Percentiles rank a stretch among this genome's conserved stretches.
phyloP scores from a whole-genome alignment of 495 filamentous ascomycete genomes.

The Penicillium arizonense region DNA sequence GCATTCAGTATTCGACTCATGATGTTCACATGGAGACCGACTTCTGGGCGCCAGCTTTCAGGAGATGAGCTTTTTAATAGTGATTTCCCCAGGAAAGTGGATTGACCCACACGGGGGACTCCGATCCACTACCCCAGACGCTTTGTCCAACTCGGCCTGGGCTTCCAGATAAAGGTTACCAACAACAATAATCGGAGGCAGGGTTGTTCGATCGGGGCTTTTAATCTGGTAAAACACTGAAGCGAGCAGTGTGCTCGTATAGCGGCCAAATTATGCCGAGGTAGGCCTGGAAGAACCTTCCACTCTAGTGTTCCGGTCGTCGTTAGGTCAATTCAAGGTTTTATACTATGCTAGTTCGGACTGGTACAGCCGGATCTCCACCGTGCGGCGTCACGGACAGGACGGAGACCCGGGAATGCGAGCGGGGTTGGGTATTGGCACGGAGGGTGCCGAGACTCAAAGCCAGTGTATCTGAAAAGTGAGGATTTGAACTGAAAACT shows the following conservation, averaged over 20 bases:
- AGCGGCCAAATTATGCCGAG: no score
- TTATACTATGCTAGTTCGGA: conserved; percentile 9
- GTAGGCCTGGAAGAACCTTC: no score
- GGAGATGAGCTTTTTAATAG: background rate
- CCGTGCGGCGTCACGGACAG: background rate
- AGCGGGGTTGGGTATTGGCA: conserved; percentile 8
- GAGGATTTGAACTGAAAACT: no score
- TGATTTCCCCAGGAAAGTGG: background rate
- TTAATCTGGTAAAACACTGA: no score
- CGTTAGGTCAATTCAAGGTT: conserved; percentile 3
- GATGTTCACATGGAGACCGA: background rate
- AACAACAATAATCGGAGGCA: no score
- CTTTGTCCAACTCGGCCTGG: no score
- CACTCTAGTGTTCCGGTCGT: background rate
- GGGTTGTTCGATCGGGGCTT: no score
- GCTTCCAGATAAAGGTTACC: no score
- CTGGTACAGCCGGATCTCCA: conserved; percentile 15
- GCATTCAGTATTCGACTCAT: background rate
- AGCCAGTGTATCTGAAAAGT: background rate
- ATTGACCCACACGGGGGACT: conserved; percentile 13
- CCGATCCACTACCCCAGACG: conserved; percentile 8
- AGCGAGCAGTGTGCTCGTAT: no score
- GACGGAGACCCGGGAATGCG: conserved; percentile 1
- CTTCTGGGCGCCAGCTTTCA: no score
- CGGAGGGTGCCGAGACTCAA: conserved; percentile 16